Base-by-base conservation (phyloP, 768 basidiomycete genomes). In the Tricholoma hemisulphureum region DNA sequence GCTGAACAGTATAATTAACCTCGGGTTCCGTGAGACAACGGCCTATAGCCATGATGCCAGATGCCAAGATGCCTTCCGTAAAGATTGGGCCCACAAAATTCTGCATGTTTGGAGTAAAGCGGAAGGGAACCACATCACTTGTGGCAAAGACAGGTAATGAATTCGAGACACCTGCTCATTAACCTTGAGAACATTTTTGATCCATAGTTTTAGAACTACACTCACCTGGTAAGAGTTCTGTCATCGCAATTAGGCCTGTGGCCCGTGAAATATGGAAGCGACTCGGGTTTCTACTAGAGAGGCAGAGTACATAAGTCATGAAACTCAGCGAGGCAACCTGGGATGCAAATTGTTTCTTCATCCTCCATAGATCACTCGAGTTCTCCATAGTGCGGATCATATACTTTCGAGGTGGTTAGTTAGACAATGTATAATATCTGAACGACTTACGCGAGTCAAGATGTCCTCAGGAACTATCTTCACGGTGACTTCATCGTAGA, bases 91-190 rank as follows among this genome's bases (percentile, higher is more conserved):
- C 93, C 34, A 98, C 74, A 77, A 99, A 95, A 61, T 83, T 81
- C 73, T 99, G 97, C 77, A 99, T 84, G 72, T 97, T 98, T 3
- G 95, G 95, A 4, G 97, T 98, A 62, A 96, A 85, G 34, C 97
- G 88, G 89, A 99, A 99, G 0, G 97, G 97, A 4, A 98, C 94
- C 2, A 87, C 80, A 64, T 99, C 97, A 62, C 78, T 86, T 16
- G 91, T 89, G 13, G 83, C 82, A 67, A 93, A 90, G 41, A 90
- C 71, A 69, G 80, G 87, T 57, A 78, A 72, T 55, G 72, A 67
- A 32, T 71, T 72, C 5, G 78, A 75, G 29, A 81, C 68, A 11
- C 77, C 81, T 82, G 57, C 13, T 46, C 31, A 51, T 49, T 16
- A 24, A 35, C 49, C 23, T 51, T 28, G 34, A 49, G 29, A 28